A percentile compares a stretch with the other conserved stretches of the same genome.
Evolutionary conservation across 169 alveolate genomes (phyloP).

Genomic region (Plasmodium coatneyi): DNA sequence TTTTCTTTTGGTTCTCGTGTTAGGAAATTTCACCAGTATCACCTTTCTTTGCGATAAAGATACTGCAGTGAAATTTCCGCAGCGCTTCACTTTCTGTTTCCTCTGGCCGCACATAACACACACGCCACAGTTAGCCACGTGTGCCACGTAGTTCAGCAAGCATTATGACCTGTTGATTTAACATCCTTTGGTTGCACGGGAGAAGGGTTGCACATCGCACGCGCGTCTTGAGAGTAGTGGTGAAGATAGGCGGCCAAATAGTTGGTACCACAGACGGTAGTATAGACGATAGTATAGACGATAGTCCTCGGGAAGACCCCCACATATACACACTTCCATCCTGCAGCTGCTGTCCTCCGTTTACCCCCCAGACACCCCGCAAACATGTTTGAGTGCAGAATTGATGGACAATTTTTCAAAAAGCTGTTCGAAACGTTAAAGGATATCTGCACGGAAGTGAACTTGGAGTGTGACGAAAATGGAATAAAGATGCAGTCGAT

Average conservation of each 20-base stretch:
- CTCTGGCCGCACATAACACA: not conserved
- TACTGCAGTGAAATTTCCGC: not conserved
- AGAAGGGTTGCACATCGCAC: not conserved
- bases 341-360: not conserved
- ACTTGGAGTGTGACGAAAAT: slow-evolving; percentile 90
- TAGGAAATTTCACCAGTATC: not conserved
- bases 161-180: not conserved
- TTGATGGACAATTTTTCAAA: slow-evolving; percentile 84
- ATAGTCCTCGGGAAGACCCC: not conserved
- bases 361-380: not conserved
- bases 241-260: not conserved
- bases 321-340: not conserved
- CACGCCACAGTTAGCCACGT: not conserved
- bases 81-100: too few relatives aligned
- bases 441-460: slow-evolving; percentile 91
- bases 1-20: not conserved
- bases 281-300: not conserved
- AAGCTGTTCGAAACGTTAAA: slow-evolving; percentile 88
- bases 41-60: not conserved
- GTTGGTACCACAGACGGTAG: not conserved
- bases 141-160: not conserved
- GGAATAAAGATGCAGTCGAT: slow-evolving; percentile 93
- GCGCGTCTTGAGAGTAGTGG: not conserved
- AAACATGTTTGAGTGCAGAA: slow-evolving; percentile 85
- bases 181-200: not conserved